Evolutionary conservation across 2,329 filamentous ascomycete species (phyloP).

Genomic region (Delphinella strobiligena): DNA sequence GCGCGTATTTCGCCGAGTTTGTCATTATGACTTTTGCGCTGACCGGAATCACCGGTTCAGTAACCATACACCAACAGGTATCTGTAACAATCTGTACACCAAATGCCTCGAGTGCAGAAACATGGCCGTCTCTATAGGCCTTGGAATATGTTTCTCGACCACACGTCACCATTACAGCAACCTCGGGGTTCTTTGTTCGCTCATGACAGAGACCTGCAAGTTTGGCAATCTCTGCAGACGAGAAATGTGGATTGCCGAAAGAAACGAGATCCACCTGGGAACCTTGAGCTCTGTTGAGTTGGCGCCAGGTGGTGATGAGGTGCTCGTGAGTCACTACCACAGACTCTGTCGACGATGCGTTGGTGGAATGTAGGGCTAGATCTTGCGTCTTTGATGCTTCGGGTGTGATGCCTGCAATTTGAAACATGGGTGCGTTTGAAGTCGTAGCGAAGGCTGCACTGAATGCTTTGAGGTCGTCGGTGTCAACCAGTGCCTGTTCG

Average conservation of each 20-base stretch:
- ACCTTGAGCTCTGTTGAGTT: constrained; percentile 10
- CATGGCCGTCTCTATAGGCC: constrained; percentile 19
- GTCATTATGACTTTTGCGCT: constrained; percentile 26
- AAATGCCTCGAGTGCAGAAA: constrained; percentile 22
- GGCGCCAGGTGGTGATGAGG: constrained; percentile 3
- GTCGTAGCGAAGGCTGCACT: constrained; percentile 33
- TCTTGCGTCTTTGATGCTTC: constrained; percentile 19
- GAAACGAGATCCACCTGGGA: constrained; percentile 26
- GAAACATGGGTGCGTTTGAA: constrained; percentile 33
- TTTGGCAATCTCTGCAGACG: constrained; percentile 23
- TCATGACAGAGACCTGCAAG: constrained; percentile 21
- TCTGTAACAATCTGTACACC: constrained; percentile 31
- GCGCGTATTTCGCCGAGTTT: constrained; percentile 36
- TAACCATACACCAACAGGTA: constrained; percentile 38
- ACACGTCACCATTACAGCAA: constrained; percentile 5
- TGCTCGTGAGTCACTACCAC: not conserved
- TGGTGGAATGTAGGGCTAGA: not conserved
- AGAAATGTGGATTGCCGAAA: constrained; percentile 36
- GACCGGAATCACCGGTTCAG: constrained; percentile 25
- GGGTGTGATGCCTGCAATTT: constrained; percentile 28
- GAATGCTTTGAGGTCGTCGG: constrained; percentile 30
- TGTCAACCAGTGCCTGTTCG: constrained; percentile 14
- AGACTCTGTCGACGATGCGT: not conserved
- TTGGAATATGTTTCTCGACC: constrained; percentile 13
- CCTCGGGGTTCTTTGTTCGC: constrained; percentile 12